phyloP scores from a whole-genome alignment of 2,329 filamentous ascomycete species.

The Stagonosporopsis rhizophila region DNA sequence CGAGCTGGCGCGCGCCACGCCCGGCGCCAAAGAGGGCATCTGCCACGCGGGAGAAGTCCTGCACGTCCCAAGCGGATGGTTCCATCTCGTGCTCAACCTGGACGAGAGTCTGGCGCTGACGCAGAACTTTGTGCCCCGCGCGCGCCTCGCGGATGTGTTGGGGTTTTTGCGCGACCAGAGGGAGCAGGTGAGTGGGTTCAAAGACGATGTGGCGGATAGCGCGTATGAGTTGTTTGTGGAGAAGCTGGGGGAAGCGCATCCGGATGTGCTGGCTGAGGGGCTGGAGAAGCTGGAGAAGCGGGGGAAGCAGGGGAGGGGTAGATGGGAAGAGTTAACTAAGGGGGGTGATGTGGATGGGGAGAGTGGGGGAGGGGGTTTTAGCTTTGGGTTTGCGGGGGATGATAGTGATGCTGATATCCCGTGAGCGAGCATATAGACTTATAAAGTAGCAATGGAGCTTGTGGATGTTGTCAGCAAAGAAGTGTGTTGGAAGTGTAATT shows the following conservation, averaged over 20 bases:
- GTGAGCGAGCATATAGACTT: conserved; percentile 20
- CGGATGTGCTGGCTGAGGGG: conserved; percentile 69
- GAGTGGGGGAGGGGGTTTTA: conserved; percentile 66
- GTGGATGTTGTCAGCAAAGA: not conserved
- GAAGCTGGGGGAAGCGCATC: conserved; percentile 68
- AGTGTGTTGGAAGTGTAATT: not conserved
- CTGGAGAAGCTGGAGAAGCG: conserved; percentile 70
- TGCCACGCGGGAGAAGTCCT: conserved; percentile 85
- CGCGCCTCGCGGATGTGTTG: conserved; percentile 76
- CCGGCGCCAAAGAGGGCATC: conserved; percentile 84
- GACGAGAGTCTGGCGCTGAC: conserved; percentile 86
- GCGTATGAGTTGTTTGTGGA: conserved; percentile 75
- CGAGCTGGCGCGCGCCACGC: conserved; percentile 74
- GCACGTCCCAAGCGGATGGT: conserved; percentile 94
- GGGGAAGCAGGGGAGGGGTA: conserved; percentile 71
- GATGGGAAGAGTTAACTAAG: conserved; percentile 82
- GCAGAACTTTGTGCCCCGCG: conserved; percentile 88
- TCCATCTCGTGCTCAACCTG: conserved; percentile 93
- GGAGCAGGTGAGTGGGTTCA: conserved; percentile 88
- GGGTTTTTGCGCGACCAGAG: conserved; percentile 81
- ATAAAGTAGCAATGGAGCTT: not conserved
- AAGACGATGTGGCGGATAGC: conserved; percentile 72
- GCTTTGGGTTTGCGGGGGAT: conserved; percentile 67
- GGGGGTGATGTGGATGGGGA: conserved; percentile 53
- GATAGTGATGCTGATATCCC: conserved; percentile 54